Percentiles rank a stretch among this genome's conserved stretches.
These are phyloP conservation scores for Cymodocea nodosa DNA, from an alignment of 116 monocot species.

Conservation along the genomic window DNA sequence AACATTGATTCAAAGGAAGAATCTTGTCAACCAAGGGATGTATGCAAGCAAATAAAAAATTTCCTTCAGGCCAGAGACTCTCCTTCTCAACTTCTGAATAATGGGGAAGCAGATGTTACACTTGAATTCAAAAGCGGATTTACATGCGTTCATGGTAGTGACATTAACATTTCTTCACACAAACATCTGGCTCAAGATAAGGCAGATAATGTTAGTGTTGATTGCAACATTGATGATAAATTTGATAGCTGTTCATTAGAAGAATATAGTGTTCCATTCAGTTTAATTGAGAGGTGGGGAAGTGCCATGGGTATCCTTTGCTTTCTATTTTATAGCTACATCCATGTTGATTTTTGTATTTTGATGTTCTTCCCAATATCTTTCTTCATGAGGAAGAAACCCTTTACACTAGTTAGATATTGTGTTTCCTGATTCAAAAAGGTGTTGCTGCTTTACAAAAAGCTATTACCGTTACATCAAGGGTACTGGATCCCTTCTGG, in stretches of 20 bases:
- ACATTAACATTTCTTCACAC: not conserved
- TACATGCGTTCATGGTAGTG: not conserved
- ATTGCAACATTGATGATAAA: slow-evolving; percentile 8
- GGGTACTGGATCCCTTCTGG: slow-evolving; percentile 90
- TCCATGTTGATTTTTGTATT: not conserved
- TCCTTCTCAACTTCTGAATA: not conserved
- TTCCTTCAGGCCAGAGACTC: slow-evolving; percentile 31
- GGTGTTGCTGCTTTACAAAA: slow-evolving; percentile 95
- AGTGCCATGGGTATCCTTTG: slow-evolving; percentile 86
- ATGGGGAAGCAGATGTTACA: not conserved
- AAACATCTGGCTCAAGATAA: not conserved
- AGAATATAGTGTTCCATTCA: slow-evolving; percentile 39
- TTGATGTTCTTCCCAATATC: not conserved
- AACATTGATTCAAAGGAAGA: not conserved
- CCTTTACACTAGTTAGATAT: slow-evolving; percentile 39
- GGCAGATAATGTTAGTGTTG: not conserved
- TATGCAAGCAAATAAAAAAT: slow-evolving; percentile 42
- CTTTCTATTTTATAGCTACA: not conserved
- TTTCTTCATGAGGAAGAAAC: slow-evolving; percentile 8
- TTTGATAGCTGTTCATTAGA: not conserved
- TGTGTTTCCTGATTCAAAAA: slow-evolving; percentile 72
- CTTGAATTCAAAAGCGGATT: not conserved
- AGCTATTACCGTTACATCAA: slow-evolving; percentile 93
- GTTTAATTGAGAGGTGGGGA: slow-evolving; percentile 90
- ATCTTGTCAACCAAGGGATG: not conserved